These are phyloP conservation scores for Gymnopilus junonius DNA, from an alignment of 768 basidiomycete species.

Conservation along the genomic window DNA sequence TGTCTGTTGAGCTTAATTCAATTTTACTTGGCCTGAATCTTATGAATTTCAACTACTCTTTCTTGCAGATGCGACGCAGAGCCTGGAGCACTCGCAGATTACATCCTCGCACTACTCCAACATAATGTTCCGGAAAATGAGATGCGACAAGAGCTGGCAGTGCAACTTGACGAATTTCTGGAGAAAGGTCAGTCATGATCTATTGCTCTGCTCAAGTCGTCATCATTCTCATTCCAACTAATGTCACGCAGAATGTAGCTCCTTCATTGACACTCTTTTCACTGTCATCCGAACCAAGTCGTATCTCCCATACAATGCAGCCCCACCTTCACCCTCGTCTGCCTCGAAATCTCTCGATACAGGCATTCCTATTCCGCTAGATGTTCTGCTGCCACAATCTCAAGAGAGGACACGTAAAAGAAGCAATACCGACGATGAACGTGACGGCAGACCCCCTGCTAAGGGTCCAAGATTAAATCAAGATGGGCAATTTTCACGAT, in stretches of 20 bases:
- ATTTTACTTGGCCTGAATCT: slow-evolving; percentile 16
- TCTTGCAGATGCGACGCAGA: slow-evolving; percentile 90
- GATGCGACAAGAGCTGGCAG: slow-evolving; percentile 75
- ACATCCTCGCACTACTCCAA: slow-evolving; percentile 91
- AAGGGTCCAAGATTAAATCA: slow-evolving; percentile 74
- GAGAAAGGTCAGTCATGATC: slow-evolving; percentile 69
- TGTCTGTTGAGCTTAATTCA: slow-evolving; percentile 52
- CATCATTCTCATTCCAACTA: slow-evolving; percentile 15
- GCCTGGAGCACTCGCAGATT: slow-evolving; percentile 90
- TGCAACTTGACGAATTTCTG: slow-evolving; percentile 90
- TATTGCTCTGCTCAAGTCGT: not conserved
- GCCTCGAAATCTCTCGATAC: slow-evolving; percentile 50
- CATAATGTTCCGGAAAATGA: slow-evolving; percentile 85
- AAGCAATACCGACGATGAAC: slow-evolving; percentile 62
- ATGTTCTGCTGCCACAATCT: slow-evolving; percentile 52
- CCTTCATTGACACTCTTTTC: slow-evolving; percentile 88
- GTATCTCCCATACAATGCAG: slow-evolving; percentile 71
- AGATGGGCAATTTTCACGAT: slow-evolving; percentile 73
- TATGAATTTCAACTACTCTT: slow-evolving; percentile 14
- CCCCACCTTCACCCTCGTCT: slow-evolving; percentile 45
- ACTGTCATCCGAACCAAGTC: slow-evolving; percentile 84
- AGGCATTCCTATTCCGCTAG: slow-evolving; percentile 84
- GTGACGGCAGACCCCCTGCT: slow-evolving; percentile 57
- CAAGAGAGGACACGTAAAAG: slow-evolving; percentile 66
- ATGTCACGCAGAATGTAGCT: slow-evolving; percentile 55